Base-by-base conservation (phyloP, 495 filamentous ascomycete species). In the Cercophora newfieldiana region DNA sequence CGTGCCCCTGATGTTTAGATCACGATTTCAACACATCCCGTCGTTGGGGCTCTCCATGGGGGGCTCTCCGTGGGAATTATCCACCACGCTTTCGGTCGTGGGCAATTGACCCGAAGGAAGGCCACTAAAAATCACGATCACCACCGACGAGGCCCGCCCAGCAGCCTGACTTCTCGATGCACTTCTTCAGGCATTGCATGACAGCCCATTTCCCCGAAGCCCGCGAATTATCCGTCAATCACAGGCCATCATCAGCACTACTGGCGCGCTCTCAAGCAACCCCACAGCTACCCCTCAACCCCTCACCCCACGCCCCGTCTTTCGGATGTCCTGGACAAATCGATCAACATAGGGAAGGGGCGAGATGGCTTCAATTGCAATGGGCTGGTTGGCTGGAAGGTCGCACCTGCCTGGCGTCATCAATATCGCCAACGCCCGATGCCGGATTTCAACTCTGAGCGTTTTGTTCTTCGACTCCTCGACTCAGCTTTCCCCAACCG, bases 211-310 rank as follows among this genome's bases (percentile, higher is more conserved):
- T 19, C 7, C n/a, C 50, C n/a, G 24, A 21, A n/a, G 16, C 37
- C 22, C 37, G 55, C 24, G 31, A 74, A 71, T 78, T 77, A 71
- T 75, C 76, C 76, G 71, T 74, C 76, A 78, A 77, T 78, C 76
- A 76, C 22, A 68, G 44, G 54, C 19, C 62, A 10, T 31, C 0
- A 0, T 0, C 19, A 0, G 50, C 31, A 2, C 8, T 6, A 6
- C 59, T 24, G 14, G 25, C 28, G 5, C 25, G 37, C 25, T 14
- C 51, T 26, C 54, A 69, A n/a, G n/a, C 24, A 19, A 67, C 71
- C 67, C 69, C 61, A 66, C 69, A 37, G 55, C 19, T 19, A 18
- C 64, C 37, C 63, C 63, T 55, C 63, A 18, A 21, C 44, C 25
- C 55, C 56, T 29, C 50, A n/a, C 29, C 7, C 58, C 68, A 54